Percentiles rank a stretch among this genome's conserved stretches.
Conservation (phyloP, 805 yeast genomes). For the Saturnispora quitensis region DNA sequence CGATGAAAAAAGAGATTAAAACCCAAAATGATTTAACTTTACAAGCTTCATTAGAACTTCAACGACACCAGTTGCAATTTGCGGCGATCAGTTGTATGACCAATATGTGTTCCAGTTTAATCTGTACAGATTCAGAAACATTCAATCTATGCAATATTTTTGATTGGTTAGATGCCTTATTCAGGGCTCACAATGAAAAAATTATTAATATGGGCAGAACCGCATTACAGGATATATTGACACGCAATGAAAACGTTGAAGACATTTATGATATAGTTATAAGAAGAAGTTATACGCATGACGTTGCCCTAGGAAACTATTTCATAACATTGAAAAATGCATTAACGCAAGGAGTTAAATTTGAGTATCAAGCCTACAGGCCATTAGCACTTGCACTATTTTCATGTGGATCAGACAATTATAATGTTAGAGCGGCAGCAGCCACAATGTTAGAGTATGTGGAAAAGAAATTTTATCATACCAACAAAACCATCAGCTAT, state of each 20-base stretch:
- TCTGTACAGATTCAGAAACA: constrained; percentile 42
- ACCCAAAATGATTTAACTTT: constrained; percentile 39
- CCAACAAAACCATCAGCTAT: constrained; percentile 46
- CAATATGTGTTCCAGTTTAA: constrained; percentile 64
- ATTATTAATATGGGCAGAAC: constrained; percentile 54
- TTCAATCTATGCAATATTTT: constrained; percentile 63
- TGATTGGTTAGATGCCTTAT: constrained; percentile 72
- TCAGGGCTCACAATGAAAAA: constrained; percentile 48
- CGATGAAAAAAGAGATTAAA: constrained; percentile 38
- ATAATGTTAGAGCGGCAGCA: constrained; percentile 62
- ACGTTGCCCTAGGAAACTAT: constrained; percentile 53
- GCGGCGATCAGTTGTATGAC: constrained; percentile 83
- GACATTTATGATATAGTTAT: constrained; percentile 52
- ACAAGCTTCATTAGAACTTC: constrained; percentile 73
- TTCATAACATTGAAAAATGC: constrained; percentile 65
- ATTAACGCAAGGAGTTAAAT: constrained; percentile 38
- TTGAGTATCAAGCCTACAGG: constrained; percentile 51
- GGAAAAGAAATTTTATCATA: constrained; percentile 50
- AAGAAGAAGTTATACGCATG: constrained; percentile 58
- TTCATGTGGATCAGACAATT: constrained; percentile 67
- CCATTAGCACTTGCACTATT: constrained; percentile 67
- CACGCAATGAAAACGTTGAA: constrained; percentile 45
- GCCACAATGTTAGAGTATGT: constrained; percentile 58
- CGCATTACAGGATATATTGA: constrained; percentile 63
- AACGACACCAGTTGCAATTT: constrained; percentile 56